Evolutionary conservation across 2,329 filamentous ascomycete genomes (phyloP), one percentile per base, ranked within the genome.

Genomic region (Botrytis medusae): DNA sequence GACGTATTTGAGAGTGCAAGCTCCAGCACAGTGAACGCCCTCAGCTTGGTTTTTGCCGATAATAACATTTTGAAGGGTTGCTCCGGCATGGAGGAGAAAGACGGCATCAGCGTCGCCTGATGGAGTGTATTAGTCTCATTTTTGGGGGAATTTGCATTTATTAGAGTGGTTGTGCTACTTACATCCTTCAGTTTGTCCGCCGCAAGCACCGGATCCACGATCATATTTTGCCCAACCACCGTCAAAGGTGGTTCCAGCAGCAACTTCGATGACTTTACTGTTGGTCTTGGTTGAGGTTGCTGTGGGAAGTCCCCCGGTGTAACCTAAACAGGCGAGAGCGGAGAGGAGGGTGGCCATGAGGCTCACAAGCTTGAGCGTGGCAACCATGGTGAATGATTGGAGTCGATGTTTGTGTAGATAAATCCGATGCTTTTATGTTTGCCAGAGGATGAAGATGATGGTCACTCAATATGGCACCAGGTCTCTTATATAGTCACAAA

Each of bases 201-300:
- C 42, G 25, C 69, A 71, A n/a, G 57, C 42, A 62, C 69, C 57
- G 16, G 54, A 48, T 18, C 69, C 69, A 14, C 32, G 57, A 62
- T 62, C 69, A 16, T 62, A 42, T 60, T 51, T 71, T 29, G 42
- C 59, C 57, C 40, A 51, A 14, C 22, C 59, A 40, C 57, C 57
- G 12, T 71, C 42, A 4, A 37, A 51, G 42, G 44, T 40, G 6
- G 42, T 14, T n/a, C 42, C 44, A 20, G 42, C 57, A 40, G 69
- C 59, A 8, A 51, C 22, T n/a, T 62, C 59, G 10, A 71, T 71
- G 3, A 62, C 57, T 29, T 60, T 46, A 46, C 57, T 71, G 29
- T 71, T 62, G 25, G 42, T 71, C 29, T 70, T 71, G 14, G 40
- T 71, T 34, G 57, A 71, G 16, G 59, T 62, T 29, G 59, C 29